Percentiles rank a stretch among this genome's conserved stretches.
phyloP scores from a whole-genome alignment of 2,329 filamentous ascomycete species.

The Zasmidium citrigriseum region DNA sequence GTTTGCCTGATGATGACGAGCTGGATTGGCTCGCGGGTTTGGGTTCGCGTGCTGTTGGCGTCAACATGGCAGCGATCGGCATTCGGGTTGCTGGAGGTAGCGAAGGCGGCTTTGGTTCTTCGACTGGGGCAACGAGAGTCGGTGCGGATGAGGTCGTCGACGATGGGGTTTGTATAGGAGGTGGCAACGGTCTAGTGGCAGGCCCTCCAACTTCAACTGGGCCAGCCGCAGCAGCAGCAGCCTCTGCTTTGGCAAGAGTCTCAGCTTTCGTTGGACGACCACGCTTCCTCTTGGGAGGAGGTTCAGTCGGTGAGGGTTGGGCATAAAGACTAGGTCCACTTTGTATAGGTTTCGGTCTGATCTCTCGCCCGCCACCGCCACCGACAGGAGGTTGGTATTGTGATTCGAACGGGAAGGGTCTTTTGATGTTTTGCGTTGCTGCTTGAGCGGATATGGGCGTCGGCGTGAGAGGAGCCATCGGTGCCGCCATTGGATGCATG shows the following conservation, averaged over 20 bases:
- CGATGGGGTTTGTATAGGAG: background rate
- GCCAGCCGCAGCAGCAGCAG: conserved; percentile 28
- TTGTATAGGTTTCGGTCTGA: conserved; percentile 46
- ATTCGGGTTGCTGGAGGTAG: conserved; percentile 31
- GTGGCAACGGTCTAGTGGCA: conserved; percentile 17
- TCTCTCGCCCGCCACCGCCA: conserved; percentile 41
- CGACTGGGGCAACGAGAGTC: conserved; percentile 8
- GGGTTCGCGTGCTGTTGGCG: conserved; percentile 27
- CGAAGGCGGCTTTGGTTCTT: conserved; percentile 19
- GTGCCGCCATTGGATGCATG: conserved; percentile 17
- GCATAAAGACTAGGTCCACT: conserved; percentile 5
- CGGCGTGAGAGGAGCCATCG: conserved; percentile 27
- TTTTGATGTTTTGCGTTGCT: conserved; percentile 24
- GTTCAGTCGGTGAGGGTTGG: conserved; percentile 29
- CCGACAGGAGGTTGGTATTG: conserved; percentile 24
- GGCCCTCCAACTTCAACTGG: conserved; percentile 43
- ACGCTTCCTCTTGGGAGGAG: conserved; percentile 46
- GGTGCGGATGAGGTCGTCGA: background rate
- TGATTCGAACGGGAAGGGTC: conserved; percentile 31
- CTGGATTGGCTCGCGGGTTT: conserved; percentile 31
- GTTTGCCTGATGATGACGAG: conserved; percentile 35
- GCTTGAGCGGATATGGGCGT: conserved; percentile 29
- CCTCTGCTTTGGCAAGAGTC: conserved; percentile 45
- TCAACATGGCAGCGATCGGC: conserved; percentile 37
- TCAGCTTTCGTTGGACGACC: conserved; percentile 52